Evolutionary conservation across 768 basidiomycete genomes (phyloP).

Genomic region (Mrakia blollopis): DNA sequence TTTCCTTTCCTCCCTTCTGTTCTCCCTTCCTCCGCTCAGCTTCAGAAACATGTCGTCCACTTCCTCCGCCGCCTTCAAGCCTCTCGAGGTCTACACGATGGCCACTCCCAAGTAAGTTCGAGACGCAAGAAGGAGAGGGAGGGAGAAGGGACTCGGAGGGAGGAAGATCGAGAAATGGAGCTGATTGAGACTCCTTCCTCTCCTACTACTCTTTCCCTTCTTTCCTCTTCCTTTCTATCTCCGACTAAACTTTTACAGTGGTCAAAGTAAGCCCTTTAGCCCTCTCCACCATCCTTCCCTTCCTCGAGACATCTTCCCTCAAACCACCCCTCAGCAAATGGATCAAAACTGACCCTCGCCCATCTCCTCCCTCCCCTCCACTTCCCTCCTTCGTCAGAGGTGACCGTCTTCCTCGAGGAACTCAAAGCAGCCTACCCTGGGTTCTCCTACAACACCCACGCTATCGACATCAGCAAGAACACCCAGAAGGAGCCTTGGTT

Average conservation of each 20-base stretch:
- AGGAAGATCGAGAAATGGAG: not conserved
- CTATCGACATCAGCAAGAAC: constrained; percentile 58
- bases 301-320: too few species aligned
- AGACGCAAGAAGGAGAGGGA: too few species aligned
- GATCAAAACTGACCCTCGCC: not conserved
- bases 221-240: too few species aligned
- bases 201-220: too few species aligned
- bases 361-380: not conserved
- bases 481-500: constrained; percentile 81
- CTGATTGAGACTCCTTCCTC: too few species aligned
- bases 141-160: not conserved
- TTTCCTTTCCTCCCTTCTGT: not conserved
- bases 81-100: constrained; percentile 22
- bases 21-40: not conserved
- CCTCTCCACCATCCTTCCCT: too few species aligned
- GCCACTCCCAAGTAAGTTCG: constrained; percentile 14
- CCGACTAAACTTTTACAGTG: too few species aligned
- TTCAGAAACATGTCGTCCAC: constrained; percentile 22
- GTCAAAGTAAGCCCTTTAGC: too few species aligned
- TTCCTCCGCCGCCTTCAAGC: constrained; percentile 16
- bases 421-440: constrained; percentile 53
- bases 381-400: not conserved
- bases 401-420: constrained; percentile 49
- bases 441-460: constrained; percentile 44
- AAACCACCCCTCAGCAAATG: not conserved